Conservation (phyloP, 202 grass and related monocot species). For the Zoysia matrella region DNA sequence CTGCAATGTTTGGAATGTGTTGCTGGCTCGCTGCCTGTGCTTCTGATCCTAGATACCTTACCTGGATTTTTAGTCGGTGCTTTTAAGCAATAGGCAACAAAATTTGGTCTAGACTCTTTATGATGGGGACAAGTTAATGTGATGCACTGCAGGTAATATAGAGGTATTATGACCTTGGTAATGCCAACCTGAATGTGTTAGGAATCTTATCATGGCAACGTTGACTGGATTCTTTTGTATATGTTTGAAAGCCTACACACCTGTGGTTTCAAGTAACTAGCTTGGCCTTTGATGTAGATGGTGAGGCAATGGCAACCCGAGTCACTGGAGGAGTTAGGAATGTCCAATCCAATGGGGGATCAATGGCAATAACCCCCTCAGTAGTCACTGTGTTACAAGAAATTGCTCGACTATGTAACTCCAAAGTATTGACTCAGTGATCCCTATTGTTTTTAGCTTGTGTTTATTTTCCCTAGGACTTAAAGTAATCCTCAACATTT, state of each 20-base stretch:
- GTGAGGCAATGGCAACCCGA: constrained; percentile 47
- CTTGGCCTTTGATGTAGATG: constrained; percentile 65
- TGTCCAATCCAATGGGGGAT: constrained; percentile 60
- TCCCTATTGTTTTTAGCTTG: constrained; percentile 7
- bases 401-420: constrained; percentile 74
- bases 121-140: constrained; percentile 43
- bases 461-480: constrained; percentile 23
- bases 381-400: constrained; percentile 80
- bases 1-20: neutral
- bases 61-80: neutral
- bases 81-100: constrained; percentile 27
- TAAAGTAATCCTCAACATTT: constrained; percentile 32
- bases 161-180: constrained; percentile 9
- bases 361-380: constrained; percentile 50
- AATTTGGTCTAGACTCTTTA: constrained; percentile 45
- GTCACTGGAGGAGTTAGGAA: constrained; percentile 51
- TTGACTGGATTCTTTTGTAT: constrained; percentile 19
- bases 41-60: neutral
- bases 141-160: constrained; percentile 45
- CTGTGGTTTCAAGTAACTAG: constrained; percentile 32
- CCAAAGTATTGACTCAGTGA: constrained; percentile 52
- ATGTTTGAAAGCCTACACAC: constrained; percentile 12
- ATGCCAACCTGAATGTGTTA: neutral
- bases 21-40: neutral
- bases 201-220: neutral